A percentile compares a stretch with the other conserved stretches of the same genome.
phyloP scores from a whole-genome alignment of 2,329 filamentous ascomycete species.

The Botrytis elliptica region DNA sequence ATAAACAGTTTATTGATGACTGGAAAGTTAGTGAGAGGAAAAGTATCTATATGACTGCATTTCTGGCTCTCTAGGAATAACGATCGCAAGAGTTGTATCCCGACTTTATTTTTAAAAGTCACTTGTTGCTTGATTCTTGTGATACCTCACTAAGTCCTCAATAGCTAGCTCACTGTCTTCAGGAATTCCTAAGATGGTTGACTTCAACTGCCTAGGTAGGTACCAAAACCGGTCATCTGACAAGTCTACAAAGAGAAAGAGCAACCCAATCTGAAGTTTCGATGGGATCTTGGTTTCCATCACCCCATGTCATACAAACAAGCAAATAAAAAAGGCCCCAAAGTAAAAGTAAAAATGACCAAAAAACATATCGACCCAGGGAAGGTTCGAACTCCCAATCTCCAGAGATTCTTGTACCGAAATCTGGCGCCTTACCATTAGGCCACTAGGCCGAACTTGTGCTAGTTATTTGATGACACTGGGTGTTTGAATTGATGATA shows the following conservation, averaged over 20 bases:
- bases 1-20: background rate
- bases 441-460: constrained; percentile 23
- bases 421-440: constrained; percentile 34
- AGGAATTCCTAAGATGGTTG: background rate
- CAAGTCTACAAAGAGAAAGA: background rate
- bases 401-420: constrained; percentile 29
- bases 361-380: constrained; percentile 27
- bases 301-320: background rate
- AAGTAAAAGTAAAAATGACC: background rate
- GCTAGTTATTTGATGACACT: background rate
- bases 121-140: background rate
- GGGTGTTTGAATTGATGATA: background rate
- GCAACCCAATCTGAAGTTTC: background rate
- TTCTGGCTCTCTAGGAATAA: background rate
- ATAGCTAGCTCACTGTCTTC: background rate
- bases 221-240: background rate
- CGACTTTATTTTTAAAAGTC: background rate
- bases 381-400: constrained; percentile 33
- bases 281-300: background rate
- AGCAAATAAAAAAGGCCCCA: too few relatives aligned
- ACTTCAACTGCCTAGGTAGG: background rate
- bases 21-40: background rate
- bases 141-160: background rate
- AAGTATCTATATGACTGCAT: background rate
- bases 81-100: background rate